A percentile compares a stretch with the other conserved stretches of the same genome.
Evolutionary conservation across 805 yeast species (phyloP).

Genomic region (Metschnikowia lunata): DNA sequence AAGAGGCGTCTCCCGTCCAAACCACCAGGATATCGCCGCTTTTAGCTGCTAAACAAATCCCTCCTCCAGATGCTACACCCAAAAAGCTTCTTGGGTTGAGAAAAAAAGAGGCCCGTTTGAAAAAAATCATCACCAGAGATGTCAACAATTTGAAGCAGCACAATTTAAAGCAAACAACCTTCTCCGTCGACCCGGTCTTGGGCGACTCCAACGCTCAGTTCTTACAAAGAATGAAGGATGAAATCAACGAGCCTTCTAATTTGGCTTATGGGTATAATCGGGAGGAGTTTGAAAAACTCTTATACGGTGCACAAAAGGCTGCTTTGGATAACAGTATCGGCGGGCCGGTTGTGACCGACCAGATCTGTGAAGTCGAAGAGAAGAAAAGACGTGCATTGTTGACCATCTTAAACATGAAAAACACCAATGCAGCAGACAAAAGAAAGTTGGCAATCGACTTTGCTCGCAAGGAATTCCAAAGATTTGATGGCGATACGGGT

Average conservation of each 20-base stretch:
- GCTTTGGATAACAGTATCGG: slow-evolving; percentile 35
- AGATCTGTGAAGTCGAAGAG: slow-evolving; percentile 36
- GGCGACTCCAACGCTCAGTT: slow-evolving; percentile 69
- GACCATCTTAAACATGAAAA: slow-evolving; percentile 71
- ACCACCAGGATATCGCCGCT: slow-evolving; percentile 11
- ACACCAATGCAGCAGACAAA: slow-evolving; percentile 57
- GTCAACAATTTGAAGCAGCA: slow-evolving; percentile 39
- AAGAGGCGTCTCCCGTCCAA: slow-evolving; percentile 5
- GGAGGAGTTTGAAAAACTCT: slow-evolving; percentile 66
- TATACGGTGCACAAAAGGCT: slow-evolving; percentile 74
- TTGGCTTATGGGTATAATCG: slow-evolving; percentile 56
- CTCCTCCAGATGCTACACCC: slow-evolving; percentile 28
- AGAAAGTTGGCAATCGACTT: slow-evolving; percentile 53
- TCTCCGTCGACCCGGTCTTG: slow-evolving; percentile 73
- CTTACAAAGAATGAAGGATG: slow-evolving; percentile 60
- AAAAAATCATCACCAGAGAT: slow-evolving; percentile 37
- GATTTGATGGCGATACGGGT: slow-evolving; percentile 88
- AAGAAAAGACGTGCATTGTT: slow-evolving; percentile 62
- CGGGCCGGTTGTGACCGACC: slow-evolving; percentile 29
- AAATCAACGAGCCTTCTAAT: slow-evolving; percentile 60
- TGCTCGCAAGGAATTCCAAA: slow-evolving; percentile 76
- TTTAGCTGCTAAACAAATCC: slow-evolving; percentile 36
- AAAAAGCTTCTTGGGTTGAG: slow-evolving; percentile 32
- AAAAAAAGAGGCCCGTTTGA: slow-evolving; percentile 37
- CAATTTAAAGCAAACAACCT: slow-evolving; percentile 27